Percentiles rank a stretch among this genome's conserved stretches.
phyloP scores from a whole-genome alignment of 352 stramenopile species.

The Aphanomyces invadans region DNA sequence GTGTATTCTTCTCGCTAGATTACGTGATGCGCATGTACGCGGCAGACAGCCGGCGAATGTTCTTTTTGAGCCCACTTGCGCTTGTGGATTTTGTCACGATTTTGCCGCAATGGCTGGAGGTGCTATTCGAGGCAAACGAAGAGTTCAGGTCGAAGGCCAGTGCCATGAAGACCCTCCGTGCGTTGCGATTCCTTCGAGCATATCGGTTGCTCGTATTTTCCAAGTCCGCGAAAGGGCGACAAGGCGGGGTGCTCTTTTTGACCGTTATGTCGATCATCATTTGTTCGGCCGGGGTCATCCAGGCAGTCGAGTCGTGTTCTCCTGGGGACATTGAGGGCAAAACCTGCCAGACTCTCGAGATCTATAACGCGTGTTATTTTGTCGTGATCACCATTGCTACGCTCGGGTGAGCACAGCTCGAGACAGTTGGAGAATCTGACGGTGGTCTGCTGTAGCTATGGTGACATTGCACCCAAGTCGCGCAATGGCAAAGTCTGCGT shows the following conservation, averaged over 20 bases:
- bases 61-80: slow-evolving; percentile 54
- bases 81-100: slow-evolving; percentile 46
- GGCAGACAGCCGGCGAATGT: slow-evolving; percentile 46
- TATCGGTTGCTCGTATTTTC: slow-evolving; percentile 53
- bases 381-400: slow-evolving; percentile 79
- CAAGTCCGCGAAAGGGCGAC: slow-evolving; percentile 47
- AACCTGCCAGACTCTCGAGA: slow-evolving; percentile 60
- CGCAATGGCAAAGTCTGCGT: slow-evolving; percentile 55
- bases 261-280: slow-evolving; percentile 57
- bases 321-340: slow-evolving; percentile 25
- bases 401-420: too few relatives aligned
- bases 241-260: slow-evolving; percentile 44
- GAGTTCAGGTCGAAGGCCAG: slow-evolving; percentile 43
- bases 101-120: slow-evolving; percentile 38
- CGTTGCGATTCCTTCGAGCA: slow-evolving; percentile 47
- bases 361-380: slow-evolving; percentile 75
- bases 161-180: slow-evolving; percentile 59
- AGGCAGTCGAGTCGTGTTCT: slow-evolving; percentile 15
- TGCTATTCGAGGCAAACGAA: slow-evolving; percentile 27
- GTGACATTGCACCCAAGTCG: slow-evolving; percentile 59
- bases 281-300: slow-evolving; percentile 46
- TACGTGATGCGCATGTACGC: slow-evolving; percentile 37
- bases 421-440: too few relatives aligned
- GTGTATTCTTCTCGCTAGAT: slow-evolving; percentile 8
- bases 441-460: too few relatives aligned